Evolutionary conservation across 2,329 filamentous ascomycete species (phyloP), one percentile per base, ranked within the genome.

Genomic region (Chrysoporthe deuterocubensis): DNA sequence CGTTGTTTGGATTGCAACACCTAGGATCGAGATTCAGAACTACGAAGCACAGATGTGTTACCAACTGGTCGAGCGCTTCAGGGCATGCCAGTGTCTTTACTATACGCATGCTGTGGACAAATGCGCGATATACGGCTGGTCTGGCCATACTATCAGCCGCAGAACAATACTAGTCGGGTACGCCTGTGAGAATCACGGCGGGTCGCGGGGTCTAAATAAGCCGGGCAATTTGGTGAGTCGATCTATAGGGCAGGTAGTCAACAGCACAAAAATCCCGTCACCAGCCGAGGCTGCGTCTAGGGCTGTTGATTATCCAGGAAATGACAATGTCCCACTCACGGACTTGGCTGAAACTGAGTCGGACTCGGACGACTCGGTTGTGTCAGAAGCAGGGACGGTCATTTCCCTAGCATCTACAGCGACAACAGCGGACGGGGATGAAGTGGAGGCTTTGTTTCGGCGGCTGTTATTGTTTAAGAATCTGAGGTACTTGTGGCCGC

Each of bases 401-500:
- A 14, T 59, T 5, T 66, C 58, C 6, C 4, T 59, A 5, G 13
- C 58, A 6, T 68, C 58, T 3, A 56, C 59, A 7, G 50, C 9
- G 4, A 66, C 64, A 8, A 46, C 37, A 14, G 59, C 63, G n/a
- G 40, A 61, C 6, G 18, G 9, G 8, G 64, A 69, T 46, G 54
- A 18, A 8, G 32, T 46, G 14, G 67, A 64, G 6, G 32, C 32
- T 3, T 54, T 69, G 0, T 66, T 64, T 11, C 60, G 40, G 13
- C 64, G 46, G 1, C 18, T 66, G 5, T 37, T 69, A 1, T 13
- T 52, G 4, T 65, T 66, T 7, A 14, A 34, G 14, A 37, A 46
- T 37, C 40, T 69, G 1, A 44, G 42, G 1, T 50, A 63, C 14
- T 32, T 67, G 5, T 69, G 67, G 67, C 67, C 64, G 1, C 67